phyloP scores from a whole-genome alignment of 306 rosid genomes.

The Rubus idaeus region DNA sequence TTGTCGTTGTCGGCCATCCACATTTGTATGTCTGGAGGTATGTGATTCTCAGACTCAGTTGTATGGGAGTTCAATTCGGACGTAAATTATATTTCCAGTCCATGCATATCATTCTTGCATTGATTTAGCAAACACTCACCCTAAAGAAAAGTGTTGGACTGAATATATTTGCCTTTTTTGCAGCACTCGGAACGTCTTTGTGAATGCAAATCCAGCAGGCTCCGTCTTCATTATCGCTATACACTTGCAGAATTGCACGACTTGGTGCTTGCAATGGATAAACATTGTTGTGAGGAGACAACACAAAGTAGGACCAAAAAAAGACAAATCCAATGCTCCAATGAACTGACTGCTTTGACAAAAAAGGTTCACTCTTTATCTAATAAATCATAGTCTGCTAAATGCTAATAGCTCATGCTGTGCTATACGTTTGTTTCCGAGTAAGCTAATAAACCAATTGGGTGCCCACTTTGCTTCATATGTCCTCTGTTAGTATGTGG shows the following conservation, averaged over 20 bases:
- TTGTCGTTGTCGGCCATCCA: constrained; percentile 76
- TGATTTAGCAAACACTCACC: background rate
- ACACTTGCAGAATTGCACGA: constrained; percentile 80
- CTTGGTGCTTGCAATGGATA: constrained; percentile 58
- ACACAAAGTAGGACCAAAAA: constrained; percentile 40
- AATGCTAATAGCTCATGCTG: background rate
- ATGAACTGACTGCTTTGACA: constrained; percentile 48
- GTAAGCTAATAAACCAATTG: background rate
- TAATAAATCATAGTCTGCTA: background rate
- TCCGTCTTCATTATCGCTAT: constrained; percentile 75
- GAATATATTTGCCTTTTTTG: constrained; percentile 32
- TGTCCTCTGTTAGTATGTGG: background rate
- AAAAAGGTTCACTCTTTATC: constrained; percentile 56
- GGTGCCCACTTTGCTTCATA: background rate
- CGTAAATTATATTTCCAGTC: background rate
- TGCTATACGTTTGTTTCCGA: background rate
- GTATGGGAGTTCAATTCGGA: constrained; percentile 9
- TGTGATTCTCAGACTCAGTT: constrained; percentile 32
- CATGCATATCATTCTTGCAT: constrained; percentile 7
- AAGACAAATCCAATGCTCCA: constrained; percentile 49
- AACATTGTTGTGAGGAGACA: constrained; percentile 51
- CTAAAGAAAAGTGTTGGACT: constrained; percentile 17
- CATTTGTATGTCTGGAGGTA: constrained; percentile 93
- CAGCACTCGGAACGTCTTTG: constrained; percentile 96
- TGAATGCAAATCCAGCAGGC: constrained; percentile 78